Base-by-base conservation (phyloP, 768 basidiomycete genomes). In the Dendrothele bispora region DNA sequence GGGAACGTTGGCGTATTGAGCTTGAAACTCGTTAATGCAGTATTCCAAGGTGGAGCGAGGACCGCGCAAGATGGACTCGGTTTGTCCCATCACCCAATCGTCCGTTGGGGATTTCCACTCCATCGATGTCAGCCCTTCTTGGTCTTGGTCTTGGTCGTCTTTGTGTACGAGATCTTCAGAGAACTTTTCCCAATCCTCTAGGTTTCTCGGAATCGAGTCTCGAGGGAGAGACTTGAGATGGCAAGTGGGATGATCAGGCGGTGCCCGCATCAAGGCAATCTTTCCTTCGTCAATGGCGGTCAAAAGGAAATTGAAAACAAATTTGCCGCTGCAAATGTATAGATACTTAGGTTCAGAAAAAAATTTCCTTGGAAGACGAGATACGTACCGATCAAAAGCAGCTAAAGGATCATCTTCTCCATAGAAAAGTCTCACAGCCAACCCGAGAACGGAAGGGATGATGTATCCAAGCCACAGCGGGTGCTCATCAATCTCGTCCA, bases 381-480 rank as follows among this genome's bases (percentile, higher is more conserved):
- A 26, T 26, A 24, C 46, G 22, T 39, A 34, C 78, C 63, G 61
- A 45, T 74, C 70, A 42, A 71, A 72, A 11, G 66, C 51, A 8
- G 53, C 55, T 14, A 78, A 34, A 5, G 78, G 74, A 52, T 81
- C 74, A 15, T 65, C 60, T 18, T 61, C 59, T 11, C 59, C 53
- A 30, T 67, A 73, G 30, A 62, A 62, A 17, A 73, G 30, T 46
- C 67, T 74, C 29, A 73, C 72, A 2, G 75, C 71, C 60, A 82
- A 66, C 45, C 83, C 86, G 24, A 91, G 63, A 15, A 79, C 80
- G 44, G 77, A 72, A 7, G 89, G 87, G 6, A 83, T 58, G 20
- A 91, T 68, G 58, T 84, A 90, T 44, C 80, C 80, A 10, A 68
- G 67, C 87, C 88, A 91, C 15, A 84, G 57, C 20, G 82, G 83